These are phyloP conservation scores for Penicillium oxalicum DNA, from an alignment of 2,329 filamentous ascomycete species.

Conservation along the genomic window DNA sequence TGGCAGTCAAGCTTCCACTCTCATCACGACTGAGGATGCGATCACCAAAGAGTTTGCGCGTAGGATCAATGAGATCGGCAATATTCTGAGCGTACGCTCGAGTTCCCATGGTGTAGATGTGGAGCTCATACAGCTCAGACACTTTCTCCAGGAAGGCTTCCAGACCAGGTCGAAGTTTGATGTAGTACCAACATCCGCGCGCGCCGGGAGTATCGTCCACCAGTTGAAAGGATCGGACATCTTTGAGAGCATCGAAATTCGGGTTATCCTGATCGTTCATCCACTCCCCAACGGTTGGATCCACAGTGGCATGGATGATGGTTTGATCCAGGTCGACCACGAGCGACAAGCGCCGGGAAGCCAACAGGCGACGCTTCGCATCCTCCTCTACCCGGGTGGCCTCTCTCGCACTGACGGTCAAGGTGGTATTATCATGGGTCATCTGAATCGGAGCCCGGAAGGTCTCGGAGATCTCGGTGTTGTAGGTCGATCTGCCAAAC, in stretches of 20 bases:
- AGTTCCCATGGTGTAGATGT: constrained; percentile 99
- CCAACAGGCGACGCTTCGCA: constrained; percentile 73
- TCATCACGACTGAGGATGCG: constrained; percentile 94
- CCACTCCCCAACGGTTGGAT: constrained; percentile 95
- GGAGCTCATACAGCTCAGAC: constrained; percentile 79
- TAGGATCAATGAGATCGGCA: constrained; percentile 85
- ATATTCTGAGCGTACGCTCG: constrained; percentile 92
- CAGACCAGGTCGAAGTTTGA: constrained; percentile 89
- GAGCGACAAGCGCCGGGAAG: constrained; percentile 76
- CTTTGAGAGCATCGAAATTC: constrained; percentile 83
- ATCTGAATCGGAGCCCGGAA: constrained; percentile 89
- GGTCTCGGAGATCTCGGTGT: constrained; percentile 69
- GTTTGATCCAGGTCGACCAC: constrained; percentile 98
- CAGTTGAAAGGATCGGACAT: constrained; percentile 83
- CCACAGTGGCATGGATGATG: constrained; percentile 95
- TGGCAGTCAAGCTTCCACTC: constrained; percentile 86
- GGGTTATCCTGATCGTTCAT: constrained; percentile 80
- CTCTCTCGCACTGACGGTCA: constrained; percentile 78
- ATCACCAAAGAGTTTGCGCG: constrained; percentile 83
- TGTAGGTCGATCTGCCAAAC: constrained; percentile 60
- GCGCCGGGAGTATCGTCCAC: constrained; percentile 74
- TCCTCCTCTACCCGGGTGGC: constrained; percentile 79
- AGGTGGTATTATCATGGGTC: constrained; percentile 80
- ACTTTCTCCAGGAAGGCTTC: constrained; percentile 72
- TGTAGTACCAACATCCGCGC: constrained; percentile 88